phyloP scores from a whole-genome alignment of 2,329 filamentous ascomycete genomes.

The Neonectria neomacrospora region DNA sequence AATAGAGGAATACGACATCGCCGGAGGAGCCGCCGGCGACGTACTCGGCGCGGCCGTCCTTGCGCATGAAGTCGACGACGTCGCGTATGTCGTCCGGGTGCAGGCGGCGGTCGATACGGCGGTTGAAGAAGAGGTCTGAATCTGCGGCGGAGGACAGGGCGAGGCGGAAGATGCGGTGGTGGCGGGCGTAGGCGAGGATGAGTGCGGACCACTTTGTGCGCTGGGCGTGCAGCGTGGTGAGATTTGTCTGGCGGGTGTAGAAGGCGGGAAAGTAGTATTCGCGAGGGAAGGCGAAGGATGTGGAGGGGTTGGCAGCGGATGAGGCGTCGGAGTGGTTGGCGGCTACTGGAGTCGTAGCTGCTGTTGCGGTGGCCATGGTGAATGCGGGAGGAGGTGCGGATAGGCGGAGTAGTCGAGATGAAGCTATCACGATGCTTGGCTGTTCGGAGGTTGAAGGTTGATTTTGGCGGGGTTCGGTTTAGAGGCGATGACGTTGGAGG shows the following conservation, averaged over 20 bases:
- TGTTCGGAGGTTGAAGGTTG: constrained; percentile 13
- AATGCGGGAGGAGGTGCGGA: not conserved
- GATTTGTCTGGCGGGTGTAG: constrained; percentile 84
- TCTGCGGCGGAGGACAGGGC: constrained; percentile 69
- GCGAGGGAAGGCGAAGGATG: constrained; percentile 66
- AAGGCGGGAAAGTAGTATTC: constrained; percentile 84
- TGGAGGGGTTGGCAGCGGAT: constrained; percentile 26
- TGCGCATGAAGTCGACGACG: constrained; percentile 68
- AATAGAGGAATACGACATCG: constrained; percentile 79
- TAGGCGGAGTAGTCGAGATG: not conserved
- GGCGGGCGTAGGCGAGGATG: constrained; percentile 83
- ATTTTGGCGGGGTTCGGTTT: constrained; percentile 14
- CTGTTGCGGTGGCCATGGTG: constrained; percentile 18
- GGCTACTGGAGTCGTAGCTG: constrained; percentile 4
- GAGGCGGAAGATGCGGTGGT: constrained; percentile 81
- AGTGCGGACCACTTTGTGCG: constrained; percentile 87
- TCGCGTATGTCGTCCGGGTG: constrained; percentile 63
- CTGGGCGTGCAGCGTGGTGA: constrained; percentile 78
- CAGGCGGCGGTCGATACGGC: constrained; percentile 62
- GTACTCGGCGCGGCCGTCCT: constrained; percentile 74
- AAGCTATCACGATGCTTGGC: constrained; percentile 14
- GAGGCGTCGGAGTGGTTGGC: constrained; percentile 4
- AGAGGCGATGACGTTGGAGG: constrained; percentile 22
- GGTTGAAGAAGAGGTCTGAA: constrained; percentile 67
- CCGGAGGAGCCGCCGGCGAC: constrained; percentile 52